Conservation (phyloP, 768 basidiomycete species). For the Panaeolus papilionaceus region DNA sequence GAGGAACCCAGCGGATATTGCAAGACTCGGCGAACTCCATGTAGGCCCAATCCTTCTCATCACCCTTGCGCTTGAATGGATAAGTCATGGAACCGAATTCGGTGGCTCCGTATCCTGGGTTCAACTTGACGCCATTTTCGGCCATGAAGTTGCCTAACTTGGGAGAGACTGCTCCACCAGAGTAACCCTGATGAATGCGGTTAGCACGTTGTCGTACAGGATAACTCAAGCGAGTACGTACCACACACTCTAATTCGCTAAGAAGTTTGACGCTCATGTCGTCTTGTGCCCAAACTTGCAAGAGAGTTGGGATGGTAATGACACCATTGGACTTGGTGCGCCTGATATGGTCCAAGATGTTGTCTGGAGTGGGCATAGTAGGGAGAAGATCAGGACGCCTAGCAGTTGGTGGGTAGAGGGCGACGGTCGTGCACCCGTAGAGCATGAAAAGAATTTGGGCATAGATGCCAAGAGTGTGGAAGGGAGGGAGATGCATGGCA, state of each 20-base stretch:
- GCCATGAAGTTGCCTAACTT: conserved; percentile 38
- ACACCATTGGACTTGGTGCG: conserved; percentile 36
- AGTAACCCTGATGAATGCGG: conserved; percentile 28
- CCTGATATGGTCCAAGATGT: conserved; percentile 40
- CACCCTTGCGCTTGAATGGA: conserved; percentile 20
- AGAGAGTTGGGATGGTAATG: conserved; percentile 43
- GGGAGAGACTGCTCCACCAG: conserved; percentile 38
- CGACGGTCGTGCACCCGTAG: conserved; percentile 25
- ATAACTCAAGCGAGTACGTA: conserved; percentile 25
- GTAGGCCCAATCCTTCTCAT: conserved; percentile 40
- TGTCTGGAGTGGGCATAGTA: conserved; percentile 34
- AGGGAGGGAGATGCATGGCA: conserved; percentile 37
- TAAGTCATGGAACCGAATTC: conserved; percentile 35
- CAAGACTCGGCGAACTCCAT: conserved; percentile 32
- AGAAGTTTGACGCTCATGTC: conserved; percentile 31
- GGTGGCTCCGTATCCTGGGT: conserved; percentile 34
- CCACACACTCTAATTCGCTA: conserved; percentile 33
- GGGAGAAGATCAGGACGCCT: conserved; percentile 30
- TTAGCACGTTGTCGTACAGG: not conserved
- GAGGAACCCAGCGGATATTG: conserved; percentile 39
- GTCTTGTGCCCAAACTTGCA: conserved; percentile 41
- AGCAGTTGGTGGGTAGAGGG: conserved; percentile 36
- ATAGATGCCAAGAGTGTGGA: conserved; percentile 37
- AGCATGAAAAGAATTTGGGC: conserved; percentile 34
- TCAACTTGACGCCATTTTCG: conserved; percentile 35